Base-by-base conservation (phyloP, 2,329 filamentous ascomycete species). In the Annulohypoxylon truncatum region DNA sequence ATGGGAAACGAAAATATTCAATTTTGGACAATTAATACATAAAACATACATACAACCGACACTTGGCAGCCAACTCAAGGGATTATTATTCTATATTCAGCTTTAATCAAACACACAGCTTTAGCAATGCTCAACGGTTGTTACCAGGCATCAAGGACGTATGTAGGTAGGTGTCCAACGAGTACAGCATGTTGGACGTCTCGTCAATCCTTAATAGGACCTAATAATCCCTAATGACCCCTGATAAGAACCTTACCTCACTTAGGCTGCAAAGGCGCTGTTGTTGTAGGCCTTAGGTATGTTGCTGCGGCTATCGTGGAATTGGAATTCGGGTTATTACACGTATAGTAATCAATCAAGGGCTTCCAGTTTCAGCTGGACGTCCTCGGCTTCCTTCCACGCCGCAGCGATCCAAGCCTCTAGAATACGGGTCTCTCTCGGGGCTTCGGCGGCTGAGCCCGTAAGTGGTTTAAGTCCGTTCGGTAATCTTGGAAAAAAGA, bases 291-390 rank as follows among this genome's bases (percentile, higher is more conserved):
- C 24, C 18, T 24, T 18, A 56, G 26, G 42, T 29, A 51, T 38
- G 54, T 56, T 38, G 54, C 59, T 53, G 63, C 66, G 66, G 66
- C 66, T 68, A 68, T 68, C 66, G 66, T 68, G 63, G 51, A 42
- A 42, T 42, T 42, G 15, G 44, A 52, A 44, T 48, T 46, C 46
- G 48, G 29, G 64, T 64, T 57, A 57, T 64, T 57, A 57, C 55
- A 57, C 59, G 29, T 59, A 65, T 47, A 68, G 61, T 68, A 68
- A 62, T 61, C 56, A 47, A 29, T n/a, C 13, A 40, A 9, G 22
- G 24, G 2, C n/a, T 29, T 28, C 44, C 2, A 29, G 24, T 48
- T 26, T 59, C 61, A 67, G 64, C 61, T 38, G 35, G 7, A 35
- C n/a, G 35, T 67, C 61, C 66, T 55, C 58, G 58, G 57, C 62